phyloP scores from a whole-genome alignment of 306 rosid genomes.

The Cicer cuneatum region DNA sequence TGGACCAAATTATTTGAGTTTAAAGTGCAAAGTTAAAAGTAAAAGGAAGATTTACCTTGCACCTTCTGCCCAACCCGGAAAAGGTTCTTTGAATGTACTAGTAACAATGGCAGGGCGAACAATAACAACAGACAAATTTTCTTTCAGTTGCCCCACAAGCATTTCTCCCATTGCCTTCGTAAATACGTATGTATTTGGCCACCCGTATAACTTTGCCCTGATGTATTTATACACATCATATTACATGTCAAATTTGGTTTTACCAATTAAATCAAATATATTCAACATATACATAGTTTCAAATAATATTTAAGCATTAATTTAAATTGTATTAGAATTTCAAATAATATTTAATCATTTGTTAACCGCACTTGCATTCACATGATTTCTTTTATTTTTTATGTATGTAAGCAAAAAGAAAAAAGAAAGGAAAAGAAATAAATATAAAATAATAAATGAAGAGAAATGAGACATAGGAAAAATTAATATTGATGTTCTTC shows the following conservation, averaged over 20 bases:
- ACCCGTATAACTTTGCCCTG: conserved; percentile 79
- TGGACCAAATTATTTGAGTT: neutral
- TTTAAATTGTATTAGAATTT: too few relatives aligned
- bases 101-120: conserved; percentile 84
- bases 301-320: too few relatives aligned
- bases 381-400: too few relatives aligned
- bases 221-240: neutral
- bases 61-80: conserved; percentile 97
- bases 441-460: too few relatives aligned
- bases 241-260: neutral
- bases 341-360: too few relatives aligned
- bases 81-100: conserved; percentile 90
- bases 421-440: too few relatives aligned
- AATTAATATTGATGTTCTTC: too few relatives aligned
- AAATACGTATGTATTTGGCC: conserved; percentile 97
- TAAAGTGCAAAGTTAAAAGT: neutral
- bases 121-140: conserved; percentile 55
- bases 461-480: too few relatives aligned
- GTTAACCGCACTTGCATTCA: too few relatives aligned
- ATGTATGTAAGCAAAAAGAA: too few relatives aligned
- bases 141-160: conserved; percentile 61
- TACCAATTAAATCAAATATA: neutral
- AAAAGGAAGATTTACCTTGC: conserved; percentile 53
- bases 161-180: conserved; percentile 98
- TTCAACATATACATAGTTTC: too few relatives aligned